Evolutionary conservation across 192 early-diverging fungal species (phyloP).

Genomic region (Coemansia sp.): DNA sequence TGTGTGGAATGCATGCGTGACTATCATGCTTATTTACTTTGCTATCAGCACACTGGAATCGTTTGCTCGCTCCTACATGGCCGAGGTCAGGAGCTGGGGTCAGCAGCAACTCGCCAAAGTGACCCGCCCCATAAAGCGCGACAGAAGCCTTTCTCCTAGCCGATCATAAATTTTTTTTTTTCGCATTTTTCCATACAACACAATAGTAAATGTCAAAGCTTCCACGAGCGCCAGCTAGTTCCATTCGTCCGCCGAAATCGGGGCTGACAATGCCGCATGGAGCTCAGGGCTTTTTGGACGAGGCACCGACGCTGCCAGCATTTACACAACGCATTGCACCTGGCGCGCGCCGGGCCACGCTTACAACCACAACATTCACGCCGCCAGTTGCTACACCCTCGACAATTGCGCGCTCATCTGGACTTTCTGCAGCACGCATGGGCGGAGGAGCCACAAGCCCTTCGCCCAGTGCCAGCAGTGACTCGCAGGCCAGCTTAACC

Average conservation of each 20-base stretch:
- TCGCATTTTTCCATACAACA: neutral
- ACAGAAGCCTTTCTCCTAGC: neutral
- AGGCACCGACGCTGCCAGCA: slow-evolving; percentile 26
- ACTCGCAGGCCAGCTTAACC: slow-evolving; percentile 8
- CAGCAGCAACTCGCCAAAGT: slow-evolving; percentile 38
- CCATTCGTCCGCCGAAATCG: slow-evolving; percentile 36
- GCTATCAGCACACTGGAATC: slow-evolving; percentile 77
- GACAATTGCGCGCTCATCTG: slow-evolving; percentile 36
- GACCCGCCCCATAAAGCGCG: neutral
- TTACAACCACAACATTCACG: slow-evolving; percentile 35
- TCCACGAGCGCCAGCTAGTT: slow-evolving; percentile 25
- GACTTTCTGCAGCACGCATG: slow-evolving; percentile 16
- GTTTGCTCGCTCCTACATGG: slow-evolving; percentile 72
- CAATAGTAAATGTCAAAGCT: slow-evolving; percentile 36
- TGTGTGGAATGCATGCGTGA: slow-evolving; percentile 78
- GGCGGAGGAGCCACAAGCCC: slow-evolving; percentile 25
- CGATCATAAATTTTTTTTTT: neutral
- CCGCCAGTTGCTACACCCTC: slow-evolving; percentile 10
- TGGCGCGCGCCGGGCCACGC: slow-evolving; percentile 30
- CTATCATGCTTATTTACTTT: slow-evolving; percentile 84
- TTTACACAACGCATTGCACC: slow-evolving; percentile 32
- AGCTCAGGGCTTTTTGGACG: slow-evolving; percentile 18
- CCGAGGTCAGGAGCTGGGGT: slow-evolving; percentile 48
- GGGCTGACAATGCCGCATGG: slow-evolving; percentile 39
- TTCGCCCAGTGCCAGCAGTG: slow-evolving; percentile 16